Base-by-base conservation (phyloP, 2,329 filamentous ascomycete species). In the Ophiostoma triangulosporum region DNA sequence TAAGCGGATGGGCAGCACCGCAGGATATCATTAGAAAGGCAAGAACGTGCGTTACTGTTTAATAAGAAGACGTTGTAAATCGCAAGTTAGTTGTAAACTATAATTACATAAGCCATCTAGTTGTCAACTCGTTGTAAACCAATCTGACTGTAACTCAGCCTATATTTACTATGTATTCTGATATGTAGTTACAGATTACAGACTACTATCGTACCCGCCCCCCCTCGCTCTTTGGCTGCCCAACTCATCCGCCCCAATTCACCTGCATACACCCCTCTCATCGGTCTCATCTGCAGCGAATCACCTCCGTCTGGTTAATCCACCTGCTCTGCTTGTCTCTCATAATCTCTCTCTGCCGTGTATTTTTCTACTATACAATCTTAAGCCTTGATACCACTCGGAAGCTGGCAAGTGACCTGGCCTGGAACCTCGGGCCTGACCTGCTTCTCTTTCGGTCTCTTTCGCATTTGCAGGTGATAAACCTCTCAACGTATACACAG, bases 301-400 rank as follows among this genome's bases (percentile, higher is more conserved):
- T 57, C 55, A 54, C 40, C 46, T 50, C 46, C 22, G 20, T 40
- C 32, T 43, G 36, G 29, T 51, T 53, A 56, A 56, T 22, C 53
- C 53, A 56, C 56, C 45, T 33, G 33, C 36, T 40, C 29, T 49
- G n/a, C 29, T 14, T 17, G 27, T 32, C 20, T 40, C 48, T 26
- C 40, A 29, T 52, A 32, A 35, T 38, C 32, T 36, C 38, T 36
- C 15, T 14, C n/a, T 43, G 38, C 20, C 35, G 43, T 32, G 32
- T 6, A 32, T 26, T 38, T 35, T 54, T 14, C 15, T 32, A 43
- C 38, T 43, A 43, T 43, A 24, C 14, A 38, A 24, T 15, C 24
- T 24, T 24, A 26, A 24, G 20, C 38, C 20, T 43, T 24, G 20
- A 20, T 24, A 43, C 20, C 20, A 12, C 20, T 43, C 20, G 35